Conservation (phyloP, 805 yeast species). For the Candida koratica region DNA sequence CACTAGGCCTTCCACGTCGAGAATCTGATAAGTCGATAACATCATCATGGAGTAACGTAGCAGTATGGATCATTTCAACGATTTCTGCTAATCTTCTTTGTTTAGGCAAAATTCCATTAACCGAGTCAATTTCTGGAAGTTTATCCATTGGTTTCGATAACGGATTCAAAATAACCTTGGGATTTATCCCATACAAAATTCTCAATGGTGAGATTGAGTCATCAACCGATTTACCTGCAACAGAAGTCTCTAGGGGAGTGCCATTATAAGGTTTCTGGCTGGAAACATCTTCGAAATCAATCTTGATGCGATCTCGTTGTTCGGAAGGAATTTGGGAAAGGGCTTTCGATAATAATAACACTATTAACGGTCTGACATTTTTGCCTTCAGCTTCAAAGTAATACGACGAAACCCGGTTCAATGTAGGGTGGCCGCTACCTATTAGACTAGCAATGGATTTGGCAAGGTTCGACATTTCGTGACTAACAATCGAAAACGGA, state of each 20-base stretch:
- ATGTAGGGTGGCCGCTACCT: constrained; percentile 91
- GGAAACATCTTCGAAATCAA: constrained; percentile 62
- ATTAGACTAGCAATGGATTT: constrained; percentile 79
- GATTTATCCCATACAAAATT: constrained; percentile 85
- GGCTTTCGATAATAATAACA: constrained; percentile 77
- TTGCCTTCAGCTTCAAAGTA: constrained; percentile 96
- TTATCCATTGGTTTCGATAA: constrained; percentile 74
- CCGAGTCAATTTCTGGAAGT: constrained; percentile 53
- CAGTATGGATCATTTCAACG: constrained; percentile 98
- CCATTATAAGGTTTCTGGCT: constrained; percentile 62
- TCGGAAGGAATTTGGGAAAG: constrained; percentile 67
- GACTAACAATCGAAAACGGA: constrained; percentile 86
- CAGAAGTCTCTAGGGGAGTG: constrained; percentile 48
- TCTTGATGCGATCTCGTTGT: constrained; percentile 58
- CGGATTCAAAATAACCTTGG: constrained; percentile 77
- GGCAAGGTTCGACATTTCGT: constrained; percentile 88
- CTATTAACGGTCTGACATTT: constrained; percentile 88
- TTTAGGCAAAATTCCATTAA: constrained; percentile 84
- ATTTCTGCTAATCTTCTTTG: constrained; percentile 95
- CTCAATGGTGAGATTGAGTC: constrained; percentile 75
- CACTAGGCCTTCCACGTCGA: constrained; percentile 85
- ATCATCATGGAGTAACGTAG: constrained; percentile 92
- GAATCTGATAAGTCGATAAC: constrained; percentile 89
- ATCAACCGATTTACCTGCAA: constrained; percentile 58
- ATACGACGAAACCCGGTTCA: constrained; percentile 88